Conservation (phyloP, 2,329 filamentous ascomycete species). For the Aureobasidium sp. region DNA sequence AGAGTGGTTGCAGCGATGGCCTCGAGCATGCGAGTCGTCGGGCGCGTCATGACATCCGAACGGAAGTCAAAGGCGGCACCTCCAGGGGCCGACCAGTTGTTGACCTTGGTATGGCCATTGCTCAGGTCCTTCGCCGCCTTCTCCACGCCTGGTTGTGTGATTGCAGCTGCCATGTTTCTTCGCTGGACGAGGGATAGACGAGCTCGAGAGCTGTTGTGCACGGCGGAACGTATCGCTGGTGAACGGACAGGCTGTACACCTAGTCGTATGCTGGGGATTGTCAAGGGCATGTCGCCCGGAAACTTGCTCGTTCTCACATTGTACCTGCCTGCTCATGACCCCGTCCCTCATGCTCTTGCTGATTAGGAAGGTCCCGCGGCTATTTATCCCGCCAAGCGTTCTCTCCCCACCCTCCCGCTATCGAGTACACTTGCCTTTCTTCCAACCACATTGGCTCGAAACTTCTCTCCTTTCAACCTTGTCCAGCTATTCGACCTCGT, state of each 20-base stretch:
- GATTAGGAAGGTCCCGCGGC: constrained; percentile 8
- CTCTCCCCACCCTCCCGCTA: not conserved
- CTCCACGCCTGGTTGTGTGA: constrained; percentile 16
- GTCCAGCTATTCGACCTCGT: not conserved
- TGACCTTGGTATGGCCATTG: constrained; percentile 21
- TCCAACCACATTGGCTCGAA: not conserved
- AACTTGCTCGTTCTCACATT: not conserved
- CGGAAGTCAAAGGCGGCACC: constrained; percentile 49
- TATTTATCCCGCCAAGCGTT: not conserved
- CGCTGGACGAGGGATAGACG: not conserved
- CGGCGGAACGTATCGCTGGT: not conserved
- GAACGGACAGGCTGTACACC: not conserved
- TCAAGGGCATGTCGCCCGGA: constrained; percentile 5
- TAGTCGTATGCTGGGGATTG: not conserved
- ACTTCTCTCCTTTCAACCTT: not conserved
- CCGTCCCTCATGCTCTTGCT: not conserved
- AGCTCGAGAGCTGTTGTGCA: not conserved
- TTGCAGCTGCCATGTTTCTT: constrained; percentile 11
- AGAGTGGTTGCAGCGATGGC: constrained; percentile 68
- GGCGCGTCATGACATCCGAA: constrained; percentile 51
- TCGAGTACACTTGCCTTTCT: not conserved
- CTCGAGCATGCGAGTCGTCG: constrained; percentile 70
- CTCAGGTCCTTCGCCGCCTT: constrained; percentile 19
- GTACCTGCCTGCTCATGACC: not conserved
- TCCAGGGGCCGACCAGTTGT: constrained; percentile 35